Evolutionary conservation across 768 basidiomycete species (phyloP), one percentile per base, ranked within the genome.

Genomic region (Bullera alba): DNA sequence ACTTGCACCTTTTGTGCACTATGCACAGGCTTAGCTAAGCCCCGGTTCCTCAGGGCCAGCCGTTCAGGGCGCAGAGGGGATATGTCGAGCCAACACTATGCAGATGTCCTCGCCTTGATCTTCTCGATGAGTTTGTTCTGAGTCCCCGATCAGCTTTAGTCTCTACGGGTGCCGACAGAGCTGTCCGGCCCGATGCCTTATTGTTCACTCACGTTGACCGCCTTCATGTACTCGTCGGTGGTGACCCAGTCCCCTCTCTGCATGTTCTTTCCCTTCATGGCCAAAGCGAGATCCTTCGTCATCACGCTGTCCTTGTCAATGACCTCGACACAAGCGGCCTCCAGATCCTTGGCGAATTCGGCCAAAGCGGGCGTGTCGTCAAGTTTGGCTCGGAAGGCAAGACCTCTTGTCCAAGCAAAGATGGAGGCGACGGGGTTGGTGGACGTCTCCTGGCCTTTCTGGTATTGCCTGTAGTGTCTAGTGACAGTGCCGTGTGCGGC

Each of bases 401-500:
- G 79, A 0, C 93, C 93, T 39, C 95, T 83, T 15, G 93, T 97
- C 93, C 93, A 99, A 6, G 93, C 93, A 65, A 92, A 97, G 77
- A 99, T 96, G 50, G 87, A 90, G 38, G 93, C 93, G 60, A 97
- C 91, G 34, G 93, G 92, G 80, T 99, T 99, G 41, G 93, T 99
- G 50, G 87, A 91, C 10, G 93, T 97, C 77, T 97, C 95, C 52
- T 85, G 83, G 44, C 93, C 93, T 78, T 96, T 93, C 75, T 97
- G 93, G 71, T 82, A 85, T 75, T 97, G 93, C 50, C 93, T 85
- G 75, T 92, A 99, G 76, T 97, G 93, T 32, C 93, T 84, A 2
- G 92, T 95, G 50, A 95, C 64, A 59, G 66, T 66, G 73, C 89
- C 93, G 71, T 99, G 93, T 10, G 93, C 93, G 42, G 95, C 95